Conservation (phyloP, 2,329 filamentous ascomycete species). For the Cladophialophora chaetospira region DNA sequence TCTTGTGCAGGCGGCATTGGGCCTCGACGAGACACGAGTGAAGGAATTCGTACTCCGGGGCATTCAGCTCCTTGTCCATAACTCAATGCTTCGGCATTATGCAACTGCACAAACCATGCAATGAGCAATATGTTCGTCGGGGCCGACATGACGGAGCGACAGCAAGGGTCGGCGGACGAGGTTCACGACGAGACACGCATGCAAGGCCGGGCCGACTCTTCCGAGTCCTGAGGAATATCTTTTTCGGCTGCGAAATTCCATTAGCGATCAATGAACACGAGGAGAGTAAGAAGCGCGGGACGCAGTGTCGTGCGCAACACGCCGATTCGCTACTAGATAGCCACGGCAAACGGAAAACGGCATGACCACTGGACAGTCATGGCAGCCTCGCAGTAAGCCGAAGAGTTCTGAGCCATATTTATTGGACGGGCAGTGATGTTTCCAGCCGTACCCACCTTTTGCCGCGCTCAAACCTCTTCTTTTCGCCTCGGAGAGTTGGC, state of each 20-base stretch:
- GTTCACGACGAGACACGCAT: too few species aligned
- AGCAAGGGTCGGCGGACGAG: too few species aligned
- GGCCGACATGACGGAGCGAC: too few species aligned
- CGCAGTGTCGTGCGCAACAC: not conserved
- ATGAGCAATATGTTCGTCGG: not conserved
- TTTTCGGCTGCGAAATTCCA: too few species aligned
- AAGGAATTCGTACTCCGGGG: too few species aligned
- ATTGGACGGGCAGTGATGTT: too few species aligned
- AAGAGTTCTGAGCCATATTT: not conserved
- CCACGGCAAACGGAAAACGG: not conserved
- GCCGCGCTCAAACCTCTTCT: too few species aligned
- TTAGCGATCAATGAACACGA: not conserved
- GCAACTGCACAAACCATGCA: not conserved
- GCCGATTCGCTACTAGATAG: not conserved
- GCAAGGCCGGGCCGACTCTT: too few species aligned
- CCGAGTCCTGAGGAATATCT: too few species aligned
- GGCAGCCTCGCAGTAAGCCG: not conserved
- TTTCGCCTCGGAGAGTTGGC: not conserved
- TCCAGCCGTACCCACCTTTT: too few species aligned
- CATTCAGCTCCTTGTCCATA: too few species aligned
- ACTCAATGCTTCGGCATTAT: not conserved
- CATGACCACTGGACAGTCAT: not conserved
- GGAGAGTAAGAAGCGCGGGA: not conserved
- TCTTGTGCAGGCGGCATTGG: not conserved
- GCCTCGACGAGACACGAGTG: too few species aligned